Base-by-base conservation (phyloP, 331 rosid species). In the Saraca asoca region DNA sequence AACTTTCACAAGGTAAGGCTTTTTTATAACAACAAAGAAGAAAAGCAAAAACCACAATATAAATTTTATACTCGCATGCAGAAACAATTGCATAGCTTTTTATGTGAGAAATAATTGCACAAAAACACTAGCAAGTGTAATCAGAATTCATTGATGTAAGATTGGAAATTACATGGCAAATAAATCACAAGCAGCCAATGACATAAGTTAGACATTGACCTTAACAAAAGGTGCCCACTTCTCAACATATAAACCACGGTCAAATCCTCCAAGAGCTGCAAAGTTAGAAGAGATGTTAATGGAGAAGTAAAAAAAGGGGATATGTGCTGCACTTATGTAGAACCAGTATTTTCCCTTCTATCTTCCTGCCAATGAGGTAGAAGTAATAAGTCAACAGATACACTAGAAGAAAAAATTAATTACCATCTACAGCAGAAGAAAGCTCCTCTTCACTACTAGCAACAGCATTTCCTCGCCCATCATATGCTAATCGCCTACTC, bases 391-490 rank as follows among this genome's bases (percentile, higher is more conserved):
- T 48, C 51, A 13, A 55, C 12, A 51, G 6, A 29, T 19, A 41
- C n/a, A 37, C 52, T 51, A 55, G 55, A 57, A 52, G 45, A 63
- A 48, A 52, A 69, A 43, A 6, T 2, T 43, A 24, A 24, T 66
- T 81, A 93, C 98, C 97, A 72, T 64, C 52, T 63, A 94, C 80
- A 39, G 96, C 90, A 50, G 84, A 74, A 68, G 72, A 19, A 50
- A 94, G 95, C 50, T 88, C 90, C 64, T 83, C 87, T 69, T 78
- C 85, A 62, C 74, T 82, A 29, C 75, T 85, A 24, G 90, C 95
- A 69, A 88, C 99, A 75, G 88, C 90, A 86, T 90, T 94, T 80
- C 97, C 99, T 16, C 97, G 90, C 62, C 99, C 99, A 72, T 94
- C 99, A 79, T 90, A 94, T 65, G 99, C 99, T 77, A 94, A 82